A percentile compares a stretch with the other conserved stretches of the same genome.
Conservation (phyloP, 345 rosid species). For the Hirschfeldia incana region DNA sequence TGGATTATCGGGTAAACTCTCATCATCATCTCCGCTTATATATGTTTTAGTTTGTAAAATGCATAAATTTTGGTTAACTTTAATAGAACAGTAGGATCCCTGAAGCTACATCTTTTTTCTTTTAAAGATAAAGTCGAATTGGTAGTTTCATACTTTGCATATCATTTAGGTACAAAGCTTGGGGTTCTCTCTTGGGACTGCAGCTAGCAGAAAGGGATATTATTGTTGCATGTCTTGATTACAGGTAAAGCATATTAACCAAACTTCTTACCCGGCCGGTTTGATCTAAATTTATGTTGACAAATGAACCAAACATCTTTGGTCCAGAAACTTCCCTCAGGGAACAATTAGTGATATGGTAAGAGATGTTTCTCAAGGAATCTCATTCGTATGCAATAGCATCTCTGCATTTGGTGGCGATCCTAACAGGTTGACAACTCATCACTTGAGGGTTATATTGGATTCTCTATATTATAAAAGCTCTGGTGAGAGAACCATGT, state of each 20-base stretch:
- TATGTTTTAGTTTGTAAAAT: neutral
- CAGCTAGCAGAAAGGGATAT: slow-evolving; percentile 94
- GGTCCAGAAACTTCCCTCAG: slow-evolving; percentile 91
- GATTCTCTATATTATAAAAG: neutral
- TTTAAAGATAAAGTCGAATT: slow-evolving; percentile 7
- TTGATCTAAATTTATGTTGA: neutral
- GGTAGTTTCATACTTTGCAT: slow-evolving; percentile 26
- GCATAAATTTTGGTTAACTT: neutral
- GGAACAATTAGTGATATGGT: slow-evolving; percentile 95
- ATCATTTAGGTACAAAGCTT: slow-evolving; percentile 81
- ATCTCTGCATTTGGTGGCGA: slow-evolving; percentile 90
- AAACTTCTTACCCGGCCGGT: neutral
- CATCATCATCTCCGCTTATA: neutral
- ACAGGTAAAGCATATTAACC: slow-evolving; percentile 54
- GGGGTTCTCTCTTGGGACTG: slow-evolving; percentile 95
- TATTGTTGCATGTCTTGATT: slow-evolving; percentile 90
- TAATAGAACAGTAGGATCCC: neutral
- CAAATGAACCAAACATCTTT: neutral
- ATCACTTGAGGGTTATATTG: neutral
- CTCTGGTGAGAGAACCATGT: slow-evolving; percentile 12
- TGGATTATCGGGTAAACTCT: slow-evolving; percentile 86
- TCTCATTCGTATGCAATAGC: slow-evolving; percentile 76
- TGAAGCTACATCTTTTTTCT: neutral
- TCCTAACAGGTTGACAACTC: slow-evolving; percentile 55
- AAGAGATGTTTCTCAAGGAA: slow-evolving; percentile 72